Evolutionary conservation across 1,284 basidiomycete genomes (phyloP).

Genomic region (Mixia osmundae): DNA sequence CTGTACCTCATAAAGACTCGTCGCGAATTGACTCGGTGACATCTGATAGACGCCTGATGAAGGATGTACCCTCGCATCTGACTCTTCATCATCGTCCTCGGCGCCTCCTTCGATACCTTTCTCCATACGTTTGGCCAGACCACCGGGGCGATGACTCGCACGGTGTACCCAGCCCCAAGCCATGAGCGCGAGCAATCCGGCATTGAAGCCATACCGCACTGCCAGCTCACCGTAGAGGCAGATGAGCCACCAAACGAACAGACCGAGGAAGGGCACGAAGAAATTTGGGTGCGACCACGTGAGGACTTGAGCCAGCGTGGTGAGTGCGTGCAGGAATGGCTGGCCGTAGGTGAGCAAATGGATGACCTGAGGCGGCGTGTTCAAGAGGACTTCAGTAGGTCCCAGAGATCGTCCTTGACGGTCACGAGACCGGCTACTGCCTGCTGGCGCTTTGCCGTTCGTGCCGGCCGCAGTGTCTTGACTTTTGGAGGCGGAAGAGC

Average conservation of each 20-base stretch:
- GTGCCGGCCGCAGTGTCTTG: too few species aligned
- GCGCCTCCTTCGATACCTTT: not conserved
- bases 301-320: conserved; percentile 12
- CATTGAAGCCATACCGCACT: conserved; percentile 13
- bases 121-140: not conserved
- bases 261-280: conserved; percentile 13
- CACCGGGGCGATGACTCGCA: too few species aligned
- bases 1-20: too few species aligned
- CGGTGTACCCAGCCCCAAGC: conserved; percentile 6
- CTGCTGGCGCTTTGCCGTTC: too few species aligned
- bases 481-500: too few species aligned
- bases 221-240: conserved; percentile 14
- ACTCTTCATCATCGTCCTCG: not conserved
- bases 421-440: too few species aligned
- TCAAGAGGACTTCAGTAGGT: conserved; percentile 16
- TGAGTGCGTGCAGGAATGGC: conserved; percentile 12
- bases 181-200: conserved; percentile 8
- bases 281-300: conserved; percentile 15
- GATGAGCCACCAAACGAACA: conserved; percentile 13
- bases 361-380: conserved; percentile 16
- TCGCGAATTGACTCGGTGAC: too few species aligned
- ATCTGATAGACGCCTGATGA: too few species aligned
- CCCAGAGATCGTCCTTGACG: too few species aligned
- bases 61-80: too few species aligned
- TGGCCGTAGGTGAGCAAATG: conserved; percentile 14